These are phyloP conservation scores for Sanghuangporus weigelae DNA, from an alignment of 1,284 basidiomycete species.

Conservation along the genomic window DNA sequence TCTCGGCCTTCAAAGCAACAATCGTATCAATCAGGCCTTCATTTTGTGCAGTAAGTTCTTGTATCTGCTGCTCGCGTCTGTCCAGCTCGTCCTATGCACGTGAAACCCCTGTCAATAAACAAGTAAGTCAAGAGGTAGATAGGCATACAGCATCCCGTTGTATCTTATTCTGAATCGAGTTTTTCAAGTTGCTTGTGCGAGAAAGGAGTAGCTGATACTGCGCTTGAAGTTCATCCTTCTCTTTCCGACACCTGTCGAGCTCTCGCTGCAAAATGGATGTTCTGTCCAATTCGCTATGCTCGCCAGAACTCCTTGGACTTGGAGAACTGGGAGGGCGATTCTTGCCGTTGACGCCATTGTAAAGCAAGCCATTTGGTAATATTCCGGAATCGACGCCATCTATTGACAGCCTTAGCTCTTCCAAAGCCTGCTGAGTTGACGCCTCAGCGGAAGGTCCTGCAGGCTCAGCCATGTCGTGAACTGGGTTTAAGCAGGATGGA, in stretches of 20 bases:
- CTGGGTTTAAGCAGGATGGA: background rate
- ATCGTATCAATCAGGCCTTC: conserved; percentile 67
- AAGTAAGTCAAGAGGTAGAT: conserved; percentile 4
- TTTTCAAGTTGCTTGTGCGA: conserved; percentile 91
- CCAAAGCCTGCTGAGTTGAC: conserved; percentile 19
- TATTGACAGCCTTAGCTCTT: conserved; percentile 19
- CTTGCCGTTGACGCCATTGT: conserved; percentile 17
- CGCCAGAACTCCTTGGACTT: conserved; percentile 12
- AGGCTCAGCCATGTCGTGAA: conserved; percentile 6
- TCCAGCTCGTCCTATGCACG: conserved; percentile 88
- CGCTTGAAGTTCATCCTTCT: conserved; percentile 79
- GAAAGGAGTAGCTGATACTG: conserved; percentile 86
- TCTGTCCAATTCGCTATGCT: conserved; percentile 9
- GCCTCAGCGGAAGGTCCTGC: conserved; percentile 11
- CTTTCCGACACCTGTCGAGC: conserved; percentile 42
- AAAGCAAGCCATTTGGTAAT: conserved; percentile 3
- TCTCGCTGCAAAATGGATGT: conserved; percentile 25
- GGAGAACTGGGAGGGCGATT: background rate
- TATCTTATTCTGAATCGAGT: conserved; percentile 89
- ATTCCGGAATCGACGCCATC: conserved; percentile 10
- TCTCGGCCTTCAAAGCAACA: conserved; percentile 73
- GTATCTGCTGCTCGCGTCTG: conserved; percentile 77
- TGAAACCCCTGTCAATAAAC: conserved; percentile 6
- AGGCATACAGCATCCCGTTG: conserved; percentile 90
- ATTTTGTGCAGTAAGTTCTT: conserved; percentile 70